These are phyloP conservation scores for Strigomonas culicis DNA, from an alignment of 208 protist species.

Conservation along the genomic window DNA sequence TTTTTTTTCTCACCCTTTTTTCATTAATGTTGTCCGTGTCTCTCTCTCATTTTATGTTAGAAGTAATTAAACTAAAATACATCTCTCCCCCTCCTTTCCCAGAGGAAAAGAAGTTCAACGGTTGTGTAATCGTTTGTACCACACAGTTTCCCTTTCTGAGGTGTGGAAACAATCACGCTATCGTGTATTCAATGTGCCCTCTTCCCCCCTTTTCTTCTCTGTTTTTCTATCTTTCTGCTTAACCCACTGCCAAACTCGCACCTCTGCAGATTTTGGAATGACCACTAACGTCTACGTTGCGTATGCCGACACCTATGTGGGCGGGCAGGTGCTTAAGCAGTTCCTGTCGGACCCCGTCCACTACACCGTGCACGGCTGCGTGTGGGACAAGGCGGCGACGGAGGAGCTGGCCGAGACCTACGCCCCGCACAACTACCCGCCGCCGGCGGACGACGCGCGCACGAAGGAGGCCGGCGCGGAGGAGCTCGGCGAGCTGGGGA, in stretches of 20 bases:
- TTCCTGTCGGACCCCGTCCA: constrained; percentile 40
- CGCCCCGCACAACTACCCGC: not conserved
- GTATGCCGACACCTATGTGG: constrained; percentile 83
- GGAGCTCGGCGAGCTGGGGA: not conserved
- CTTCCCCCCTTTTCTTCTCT: not conserved
- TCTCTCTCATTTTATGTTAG: too few relatives aligned
- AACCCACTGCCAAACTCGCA: not conserved
- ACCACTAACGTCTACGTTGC: constrained; percentile 55
- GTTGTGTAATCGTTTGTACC: too few relatives aligned
- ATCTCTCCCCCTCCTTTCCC: too few relatives aligned
- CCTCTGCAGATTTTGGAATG: constrained; percentile 5
- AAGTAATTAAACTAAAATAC: too few relatives aligned
- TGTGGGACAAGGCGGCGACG: constrained; percentile 55
- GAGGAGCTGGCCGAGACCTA: constrained; percentile 24
- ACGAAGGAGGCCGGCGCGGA: not conserved
- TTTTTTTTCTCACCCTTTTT: too few relatives aligned
- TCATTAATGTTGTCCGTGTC: too few relatives aligned
- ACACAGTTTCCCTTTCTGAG: too few relatives aligned
- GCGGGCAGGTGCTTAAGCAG: constrained; percentile 46
- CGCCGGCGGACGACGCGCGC: not conserved
- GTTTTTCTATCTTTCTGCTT: not conserved
- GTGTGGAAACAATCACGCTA: not conserved
- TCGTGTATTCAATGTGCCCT: not conserved
- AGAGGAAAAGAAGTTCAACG: too few relatives aligned
- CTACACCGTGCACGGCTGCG: constrained; percentile 72